Conservation (phyloP, 306 rosid genomes). For the Canavalia ensiformis region DNA sequence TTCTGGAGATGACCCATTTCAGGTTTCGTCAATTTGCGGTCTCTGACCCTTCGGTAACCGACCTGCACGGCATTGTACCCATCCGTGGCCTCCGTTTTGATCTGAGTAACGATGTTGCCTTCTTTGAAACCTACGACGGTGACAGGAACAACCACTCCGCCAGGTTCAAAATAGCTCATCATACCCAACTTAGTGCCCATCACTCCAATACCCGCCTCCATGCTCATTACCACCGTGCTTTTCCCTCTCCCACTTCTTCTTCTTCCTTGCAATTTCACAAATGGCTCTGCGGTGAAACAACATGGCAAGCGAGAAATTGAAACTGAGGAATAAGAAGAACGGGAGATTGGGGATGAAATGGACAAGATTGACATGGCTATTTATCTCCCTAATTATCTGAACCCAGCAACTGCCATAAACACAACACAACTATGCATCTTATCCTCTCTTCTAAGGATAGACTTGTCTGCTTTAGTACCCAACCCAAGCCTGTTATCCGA, state of each 20-base stretch:
- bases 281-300: slow-evolving; percentile 13
- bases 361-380: slow-evolving; percentile 21
- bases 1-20: slow-evolving; percentile 89
- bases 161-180: slow-evolving; percentile 83
- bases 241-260: background rate
- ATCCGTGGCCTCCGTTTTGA: slow-evolving; percentile 83
- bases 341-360: slow-evolving; percentile 17
- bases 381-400: background rate
- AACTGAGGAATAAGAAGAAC: background rate
- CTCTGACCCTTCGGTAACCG: slow-evolving; percentile 85
- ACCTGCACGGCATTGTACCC: slow-evolving; percentile 87
- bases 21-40: slow-evolving; percentile 84
- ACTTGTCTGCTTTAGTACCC: too few relatives aligned
- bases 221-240: slow-evolving; percentile 60
- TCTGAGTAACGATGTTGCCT: slow-evolving; percentile 91
- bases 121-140: slow-evolving; percentile 95
- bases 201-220: slow-evolving; percentile 94
- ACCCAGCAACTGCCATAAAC: background rate
- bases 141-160: slow-evolving; percentile 85
- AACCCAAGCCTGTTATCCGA: too few relatives aligned
- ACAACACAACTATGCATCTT: background rate
- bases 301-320: slow-evolving; percentile 4
- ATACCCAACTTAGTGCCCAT: slow-evolving; percentile 96
- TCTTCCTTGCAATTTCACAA: slow-evolving; percentile 13
- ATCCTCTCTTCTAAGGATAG: background rate